A percentile compares a stretch with the other conserved stretches of the same genome.
Evolutionary conservation across 1,139 yeast species (phyloP).

Genomic region (Pichia sp.): DNA sequence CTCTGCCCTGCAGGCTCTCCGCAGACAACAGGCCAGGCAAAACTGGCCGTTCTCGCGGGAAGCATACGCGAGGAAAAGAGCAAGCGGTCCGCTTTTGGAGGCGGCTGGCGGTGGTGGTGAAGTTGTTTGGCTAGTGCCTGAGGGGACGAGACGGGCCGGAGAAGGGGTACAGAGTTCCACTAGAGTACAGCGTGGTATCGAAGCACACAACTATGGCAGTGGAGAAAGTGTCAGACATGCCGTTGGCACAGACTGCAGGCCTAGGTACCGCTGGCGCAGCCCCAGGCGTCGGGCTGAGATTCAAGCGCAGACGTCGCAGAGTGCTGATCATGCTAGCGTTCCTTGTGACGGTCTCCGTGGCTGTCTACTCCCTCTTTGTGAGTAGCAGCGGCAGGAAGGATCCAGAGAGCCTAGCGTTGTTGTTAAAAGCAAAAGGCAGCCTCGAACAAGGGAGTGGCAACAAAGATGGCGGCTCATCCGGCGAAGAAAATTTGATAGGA

Average conservation of each 20-base stretch:
- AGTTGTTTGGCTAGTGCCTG: too few species aligned
- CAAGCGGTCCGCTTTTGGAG: too few species aligned
- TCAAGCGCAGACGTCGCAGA: slow-evolving; percentile 8
- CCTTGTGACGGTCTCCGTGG: not conserved
- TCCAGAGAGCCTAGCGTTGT: not conserved
- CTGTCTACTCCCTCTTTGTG: not conserved
- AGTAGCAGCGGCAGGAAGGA: not conserved
- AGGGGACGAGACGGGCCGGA: too few species aligned
- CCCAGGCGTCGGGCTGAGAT: not conserved
- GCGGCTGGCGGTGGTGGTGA: too few species aligned
- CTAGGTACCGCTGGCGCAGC: not conserved
- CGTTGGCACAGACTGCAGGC: not conserved
- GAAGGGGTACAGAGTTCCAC: too few species aligned
- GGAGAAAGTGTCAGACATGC: not conserved
- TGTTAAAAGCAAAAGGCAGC: not conserved
- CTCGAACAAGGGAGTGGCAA: not conserved
- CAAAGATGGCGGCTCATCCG: not conserved
- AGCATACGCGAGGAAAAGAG: too few species aligned
- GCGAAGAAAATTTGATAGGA: not conserved
- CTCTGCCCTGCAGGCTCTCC: too few species aligned
- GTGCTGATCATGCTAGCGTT: not conserved
- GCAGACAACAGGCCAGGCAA: too few species aligned
- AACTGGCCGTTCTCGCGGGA: too few species aligned
- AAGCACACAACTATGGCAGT: not conserved
- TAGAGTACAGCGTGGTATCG: too few species aligned